These are phyloP conservation scores for Leccinum subrobustum DNA, from an alignment of 1,284 basidiomycete genomes.

Conservation along the genomic window DNA sequence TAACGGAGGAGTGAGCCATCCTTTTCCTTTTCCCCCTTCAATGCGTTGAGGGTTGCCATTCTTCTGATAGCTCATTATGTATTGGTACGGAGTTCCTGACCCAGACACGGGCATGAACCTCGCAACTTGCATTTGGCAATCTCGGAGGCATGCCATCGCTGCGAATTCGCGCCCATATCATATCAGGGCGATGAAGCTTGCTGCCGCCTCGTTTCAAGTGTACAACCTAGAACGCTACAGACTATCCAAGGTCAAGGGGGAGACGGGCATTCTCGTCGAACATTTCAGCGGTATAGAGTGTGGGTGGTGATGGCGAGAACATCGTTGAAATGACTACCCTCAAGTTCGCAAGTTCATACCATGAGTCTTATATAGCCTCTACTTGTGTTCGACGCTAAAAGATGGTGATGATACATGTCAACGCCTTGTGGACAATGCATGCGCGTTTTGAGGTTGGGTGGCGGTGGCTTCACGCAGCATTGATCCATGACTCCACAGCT, in stretches of 20 bases:
- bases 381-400: not conserved
- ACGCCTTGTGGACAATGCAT: not conserved
- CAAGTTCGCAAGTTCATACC: not conserved
- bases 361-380: not conserved
- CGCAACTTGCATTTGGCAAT: conserved; percentile 88
- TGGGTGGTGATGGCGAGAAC: conserved; percentile 53
- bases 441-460: not conserved
- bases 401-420: not conserved
- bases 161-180: conserved; percentile 61
- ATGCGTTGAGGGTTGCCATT: conserved; percentile 8
- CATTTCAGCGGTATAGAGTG: conserved; percentile 67
- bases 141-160: too few relatives aligned
- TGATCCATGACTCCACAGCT: too few relatives aligned
- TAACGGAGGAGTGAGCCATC: conserved; percentile 70
- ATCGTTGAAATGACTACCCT: conserved; percentile 1
- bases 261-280: conserved; percentile 52
- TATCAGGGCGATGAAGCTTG: conserved; percentile 78
- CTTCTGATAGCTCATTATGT: conserved; percentile 62
- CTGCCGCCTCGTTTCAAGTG: conserved; percentile 73
- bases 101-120: conserved; percentile 76
- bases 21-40: not conserved
- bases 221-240: conserved; percentile 79
- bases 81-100: conserved; percentile 91
- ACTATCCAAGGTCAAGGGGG: conserved; percentile 63
- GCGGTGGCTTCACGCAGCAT: too few relatives aligned